phyloP scores from a whole-genome alignment of 2,329 filamentous ascomycete genomes.

The Dissoconium aciculare region DNA sequence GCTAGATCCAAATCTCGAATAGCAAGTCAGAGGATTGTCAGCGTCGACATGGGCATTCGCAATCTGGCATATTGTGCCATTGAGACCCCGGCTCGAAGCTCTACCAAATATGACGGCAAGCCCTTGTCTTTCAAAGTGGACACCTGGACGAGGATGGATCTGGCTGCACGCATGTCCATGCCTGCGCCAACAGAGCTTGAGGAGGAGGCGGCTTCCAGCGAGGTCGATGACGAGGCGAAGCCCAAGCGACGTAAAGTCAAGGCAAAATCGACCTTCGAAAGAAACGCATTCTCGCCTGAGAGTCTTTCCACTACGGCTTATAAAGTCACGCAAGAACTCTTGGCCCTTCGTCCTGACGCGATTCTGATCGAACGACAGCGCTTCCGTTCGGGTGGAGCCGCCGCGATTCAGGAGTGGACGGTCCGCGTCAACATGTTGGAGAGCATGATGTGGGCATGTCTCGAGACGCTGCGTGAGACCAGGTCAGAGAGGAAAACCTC shows the following conservation, averaged over 20 bases:
- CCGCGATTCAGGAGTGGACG: conserved; percentile 66
- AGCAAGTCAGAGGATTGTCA: conserved; percentile 43
- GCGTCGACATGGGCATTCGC: conserved; percentile 71
- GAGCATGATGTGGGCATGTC: conserved; percentile 60
- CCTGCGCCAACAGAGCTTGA: too few species aligned
- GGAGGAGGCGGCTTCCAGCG: too few species aligned
- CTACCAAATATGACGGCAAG: conserved; percentile 2
- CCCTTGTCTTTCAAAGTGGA: conserved; percentile 20
- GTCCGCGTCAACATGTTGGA: conserved; percentile 69
- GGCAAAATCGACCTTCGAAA: too few species aligned
- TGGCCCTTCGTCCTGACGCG: conserved; percentile 45
- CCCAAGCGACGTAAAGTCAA: conserved; percentile 1
- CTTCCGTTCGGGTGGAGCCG: conserved; percentile 47
- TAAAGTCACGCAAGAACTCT: conserved; percentile 35
- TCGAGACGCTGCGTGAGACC: conserved; percentile 41
- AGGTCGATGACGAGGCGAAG: not conserved
- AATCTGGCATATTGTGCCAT: conserved; percentile 61
- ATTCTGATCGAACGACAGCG: conserved; percentile 56
- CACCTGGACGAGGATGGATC: conserved; percentile 25
- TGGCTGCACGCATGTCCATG: conserved; percentile 9
- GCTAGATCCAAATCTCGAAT: too few species aligned
- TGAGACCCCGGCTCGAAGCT: conserved; percentile 11
- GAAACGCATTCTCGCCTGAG: conserved; percentile 35
- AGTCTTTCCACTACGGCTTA: conserved; percentile 43
- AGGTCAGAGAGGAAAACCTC: conserved; percentile 10